Evolutionary conservation across 2,329 filamentous ascomycete species (phyloP).

Genomic region (Penicillium polonicum): DNA sequence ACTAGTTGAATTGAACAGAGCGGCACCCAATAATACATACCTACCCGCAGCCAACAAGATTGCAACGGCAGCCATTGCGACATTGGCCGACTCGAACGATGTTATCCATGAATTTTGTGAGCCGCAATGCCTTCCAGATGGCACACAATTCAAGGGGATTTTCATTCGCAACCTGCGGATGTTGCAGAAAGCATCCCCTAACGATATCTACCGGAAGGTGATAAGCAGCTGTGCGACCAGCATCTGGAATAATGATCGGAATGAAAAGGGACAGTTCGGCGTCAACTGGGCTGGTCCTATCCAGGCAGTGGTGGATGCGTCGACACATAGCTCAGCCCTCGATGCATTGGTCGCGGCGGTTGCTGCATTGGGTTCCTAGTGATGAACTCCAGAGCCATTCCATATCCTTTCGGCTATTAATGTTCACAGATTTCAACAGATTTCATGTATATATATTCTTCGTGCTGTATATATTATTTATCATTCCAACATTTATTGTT

Average conservation of each 20-base stretch:
- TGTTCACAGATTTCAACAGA: not conserved
- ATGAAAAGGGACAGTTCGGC: constrained; percentile 54
- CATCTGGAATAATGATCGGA: constrained; percentile 62
- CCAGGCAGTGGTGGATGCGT: constrained; percentile 51
- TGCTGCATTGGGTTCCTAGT: not conserved
- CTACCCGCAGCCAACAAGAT: constrained; percentile 49
- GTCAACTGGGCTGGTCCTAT: constrained; percentile 66
- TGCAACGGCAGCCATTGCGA: constrained; percentile 53
- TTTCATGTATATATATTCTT: not conserved
- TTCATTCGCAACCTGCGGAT: constrained; percentile 65
- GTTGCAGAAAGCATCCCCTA: constrained; percentile 54
- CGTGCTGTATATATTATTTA: not conserved
- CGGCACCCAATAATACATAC: constrained; percentile 44
- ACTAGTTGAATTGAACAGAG: constrained; percentile 53
- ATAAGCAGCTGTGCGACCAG: constrained; percentile 62
- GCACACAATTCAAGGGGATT: constrained; percentile 69
- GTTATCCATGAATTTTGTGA: constrained; percentile 58
- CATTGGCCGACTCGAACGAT: constrained; percentile 47
- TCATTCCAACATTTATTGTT: not conserved
- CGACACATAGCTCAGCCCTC: constrained; percentile 64
- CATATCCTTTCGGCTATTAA: not conserved
- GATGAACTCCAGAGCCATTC: too few species aligned
- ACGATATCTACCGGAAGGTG: constrained; percentile 53
- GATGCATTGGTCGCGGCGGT: constrained; percentile 65
- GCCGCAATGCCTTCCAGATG: constrained; percentile 50